Percentiles rank a stretch among this genome's conserved stretches.
Evolutionary conservation across 139 green algal species (phyloP).

Genomic region (Chlorella sorokiniana): DNA sequence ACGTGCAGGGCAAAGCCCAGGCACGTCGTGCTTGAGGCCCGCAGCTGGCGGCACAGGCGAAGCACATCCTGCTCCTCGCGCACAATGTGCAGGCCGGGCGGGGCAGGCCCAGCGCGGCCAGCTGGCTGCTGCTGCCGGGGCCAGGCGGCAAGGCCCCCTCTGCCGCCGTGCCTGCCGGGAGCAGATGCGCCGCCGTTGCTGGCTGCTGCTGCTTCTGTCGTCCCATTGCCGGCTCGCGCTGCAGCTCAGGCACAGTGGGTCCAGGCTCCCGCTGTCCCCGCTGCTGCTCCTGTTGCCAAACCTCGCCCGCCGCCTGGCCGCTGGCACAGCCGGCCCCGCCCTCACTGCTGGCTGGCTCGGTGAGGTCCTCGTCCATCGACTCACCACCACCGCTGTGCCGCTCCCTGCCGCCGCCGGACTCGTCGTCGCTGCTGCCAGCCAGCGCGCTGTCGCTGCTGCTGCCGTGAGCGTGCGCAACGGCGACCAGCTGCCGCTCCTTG

Average conservation of each 20-base stretch:
- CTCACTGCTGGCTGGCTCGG: background rate
- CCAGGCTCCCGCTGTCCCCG: background rate
- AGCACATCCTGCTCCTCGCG: background rate
- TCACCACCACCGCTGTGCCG: too few species aligned
- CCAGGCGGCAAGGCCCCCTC: background rate
- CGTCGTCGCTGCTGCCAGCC: too few species aligned
- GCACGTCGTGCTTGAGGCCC: background rate
- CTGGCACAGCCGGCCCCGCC: background rate
- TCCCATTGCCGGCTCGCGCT: too few species aligned
- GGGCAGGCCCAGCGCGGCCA: background rate
- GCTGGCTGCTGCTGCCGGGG: background rate
- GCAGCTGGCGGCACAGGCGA: background rate
- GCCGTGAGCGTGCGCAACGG: too few species aligned
- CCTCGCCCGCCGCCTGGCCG: too few species aligned
- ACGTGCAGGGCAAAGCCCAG: conserved; percentile 5
- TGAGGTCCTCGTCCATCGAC: too few species aligned
- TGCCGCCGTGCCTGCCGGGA: too few species aligned
- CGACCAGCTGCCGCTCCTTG: too few species aligned
- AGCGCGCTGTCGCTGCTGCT: too few species aligned
- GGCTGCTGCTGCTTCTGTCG: too few species aligned
- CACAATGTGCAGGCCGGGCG: background rate
- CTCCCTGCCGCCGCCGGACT: too few species aligned
- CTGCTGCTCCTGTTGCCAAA: background rate
- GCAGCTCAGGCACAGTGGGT: too few species aligned
- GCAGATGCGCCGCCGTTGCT: background rate